A percentile compares a stretch with the other conserved stretches of the same genome.
phyloP scores from a whole-genome alignment of 345 rosid species.

The Microcos paniculata region DNA sequence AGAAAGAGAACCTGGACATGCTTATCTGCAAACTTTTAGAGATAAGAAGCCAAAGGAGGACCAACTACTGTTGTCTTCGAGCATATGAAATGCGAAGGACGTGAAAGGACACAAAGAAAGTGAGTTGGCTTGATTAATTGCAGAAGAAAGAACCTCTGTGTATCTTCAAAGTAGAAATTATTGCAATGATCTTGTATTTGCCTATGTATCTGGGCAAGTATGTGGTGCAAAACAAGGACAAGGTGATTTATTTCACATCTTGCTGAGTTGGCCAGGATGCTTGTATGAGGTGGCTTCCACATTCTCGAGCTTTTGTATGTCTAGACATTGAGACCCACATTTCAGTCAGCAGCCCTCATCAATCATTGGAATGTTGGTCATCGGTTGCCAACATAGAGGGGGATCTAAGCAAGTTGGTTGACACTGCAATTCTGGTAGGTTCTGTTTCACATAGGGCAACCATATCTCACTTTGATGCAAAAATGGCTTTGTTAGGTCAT shows the following conservation, averaged over 20 bases:
- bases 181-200: conserved; percentile 8
- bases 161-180: conserved; percentile 10
- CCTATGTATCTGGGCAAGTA: neutral
- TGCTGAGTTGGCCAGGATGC: conserved; percentile 29
- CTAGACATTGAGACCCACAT: conserved; percentile 5
- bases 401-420: conserved; percentile 9
- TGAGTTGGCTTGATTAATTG: conserved; percentile 15
- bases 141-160: conserved; percentile 6
- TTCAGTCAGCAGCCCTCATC: conserved; percentile 15
- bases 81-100: conserved; percentile 11
- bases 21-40: conserved; percentile 1
- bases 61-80: conserved; percentile 8
- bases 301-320: conserved; percentile 11
- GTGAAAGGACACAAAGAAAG: conserved; percentile 16
- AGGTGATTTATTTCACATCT: conserved; percentile 25
- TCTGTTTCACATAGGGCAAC: neutral
- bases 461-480: neutral
- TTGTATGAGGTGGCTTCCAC: conserved; percentile 30
- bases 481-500: conserved; percentile 12
- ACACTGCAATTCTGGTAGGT: conserved; percentile 4
- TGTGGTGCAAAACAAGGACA: conserved; percentile 24
- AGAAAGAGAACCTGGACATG: conserved; percentile 6
- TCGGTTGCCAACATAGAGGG: neutral
- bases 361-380: conserved; percentile 11
- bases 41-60: conserved; percentile 22